Evolutionary conservation across 306 rosid genomes (phyloP), one percentile per base, ranked within the genome.

Genomic region (Trifolium pratense): DNA sequence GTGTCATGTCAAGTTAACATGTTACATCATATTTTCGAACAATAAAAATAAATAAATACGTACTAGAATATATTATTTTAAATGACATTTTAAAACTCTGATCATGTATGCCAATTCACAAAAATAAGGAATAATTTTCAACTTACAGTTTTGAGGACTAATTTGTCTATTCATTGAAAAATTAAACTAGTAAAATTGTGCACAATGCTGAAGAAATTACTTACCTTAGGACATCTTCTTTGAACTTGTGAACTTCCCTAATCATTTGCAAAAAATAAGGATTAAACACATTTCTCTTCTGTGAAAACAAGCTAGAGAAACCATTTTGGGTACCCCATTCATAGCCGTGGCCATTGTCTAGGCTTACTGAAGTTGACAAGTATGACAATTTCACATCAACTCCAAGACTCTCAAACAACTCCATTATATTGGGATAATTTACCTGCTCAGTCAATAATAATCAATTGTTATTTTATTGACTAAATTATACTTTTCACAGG

Each of bases 321-420:
- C 98, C 92, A 74, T 79, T 93, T 78, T 90, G 70, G 68, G 87
- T 91, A 6, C 98, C 97, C 97, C 96, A 92, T 79, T 92, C 98
- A 23, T 75, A 90, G 15, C 95, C 96, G 7, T 48, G 68, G 66
- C 96, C 96, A 4, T 77, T 58, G 78, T 92, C 95, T 43, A 90
- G 72, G 75, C 96, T 92, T 34, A 84, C 95, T 15, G 96, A 49
- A 61, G 90, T 87, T 49, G 96, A 87, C 96, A 92, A 88, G 73
- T 90, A 92, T 37, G 98, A 87, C 65, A 59, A 51, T 65, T 92
- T 95, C 91, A 87, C 86, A 3, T 88, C 98, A 62, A 90, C 89
- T 75, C 87, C 97, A 45, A 90, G 85, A 57, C 79, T 83, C 75
- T 92, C 97, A 82, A 90, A 92, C 20, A 90, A 85, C 25, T 88